phyloP scores from a whole-genome alignment of 208 protist species.

The Porcisia deanei region DNA sequence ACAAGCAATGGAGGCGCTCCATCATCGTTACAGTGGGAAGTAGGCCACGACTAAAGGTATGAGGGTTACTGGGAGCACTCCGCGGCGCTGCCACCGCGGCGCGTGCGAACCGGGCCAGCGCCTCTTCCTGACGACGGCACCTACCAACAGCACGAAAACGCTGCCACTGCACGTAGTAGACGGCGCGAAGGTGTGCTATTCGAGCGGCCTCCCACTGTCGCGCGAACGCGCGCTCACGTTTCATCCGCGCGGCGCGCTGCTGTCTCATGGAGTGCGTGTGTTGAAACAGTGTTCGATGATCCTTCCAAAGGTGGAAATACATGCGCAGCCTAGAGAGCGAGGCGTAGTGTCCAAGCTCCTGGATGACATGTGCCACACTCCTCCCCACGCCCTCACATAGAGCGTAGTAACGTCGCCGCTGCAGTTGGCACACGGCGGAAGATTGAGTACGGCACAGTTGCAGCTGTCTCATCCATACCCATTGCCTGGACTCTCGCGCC shows the following conservation, averaged over 20 bases:
- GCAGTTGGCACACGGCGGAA: constrained; percentile 53
- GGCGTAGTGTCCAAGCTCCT: constrained; percentile 41
- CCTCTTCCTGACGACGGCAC: constrained; percentile 9
- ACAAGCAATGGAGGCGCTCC: constrained; percentile 19
- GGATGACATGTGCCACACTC: constrained; percentile 45
- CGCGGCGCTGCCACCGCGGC: not conserved
- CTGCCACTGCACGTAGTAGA: constrained; percentile 35
- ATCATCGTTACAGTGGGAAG: constrained; percentile 47
- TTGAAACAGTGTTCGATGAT: constrained; percentile 44
- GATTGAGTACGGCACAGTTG: constrained; percentile 48
- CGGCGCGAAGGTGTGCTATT: constrained; percentile 8
- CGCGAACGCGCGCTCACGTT: constrained; percentile 23
- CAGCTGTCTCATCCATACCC: constrained; percentile 53
- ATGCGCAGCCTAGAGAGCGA: constrained; percentile 28
- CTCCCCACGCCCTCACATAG: constrained; percentile 38
- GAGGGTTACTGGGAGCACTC: not conserved
- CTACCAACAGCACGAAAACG: constrained; percentile 13
- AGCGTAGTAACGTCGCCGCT: constrained; percentile 63
- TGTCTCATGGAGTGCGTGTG: constrained; percentile 56
- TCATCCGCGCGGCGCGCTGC: constrained; percentile 40
- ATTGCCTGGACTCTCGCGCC: constrained; percentile 40
- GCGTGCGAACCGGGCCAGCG: constrained; percentile 18
- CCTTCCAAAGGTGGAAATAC: constrained; percentile 51
- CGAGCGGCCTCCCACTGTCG: not conserved
- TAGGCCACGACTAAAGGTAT: not conserved